Evolutionary conservation across 148 eudicot genomes (phyloP).

Genomic region (Heliosperma pusillum): DNA sequence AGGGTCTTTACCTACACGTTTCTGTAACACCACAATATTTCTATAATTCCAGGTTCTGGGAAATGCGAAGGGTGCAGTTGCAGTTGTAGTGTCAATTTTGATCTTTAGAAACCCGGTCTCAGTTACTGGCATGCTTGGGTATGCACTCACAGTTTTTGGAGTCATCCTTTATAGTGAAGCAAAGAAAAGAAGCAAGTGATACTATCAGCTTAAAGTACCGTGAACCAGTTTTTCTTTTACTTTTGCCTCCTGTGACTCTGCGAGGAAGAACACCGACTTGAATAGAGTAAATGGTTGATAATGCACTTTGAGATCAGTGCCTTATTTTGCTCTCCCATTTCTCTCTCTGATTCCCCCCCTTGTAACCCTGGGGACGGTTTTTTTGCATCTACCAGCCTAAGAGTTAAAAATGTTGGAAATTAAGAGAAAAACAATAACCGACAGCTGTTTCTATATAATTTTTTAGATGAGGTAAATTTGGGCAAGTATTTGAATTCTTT

Average conservation of each 20-base stretch:
- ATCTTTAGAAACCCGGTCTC: slow-evolving; percentile 86
- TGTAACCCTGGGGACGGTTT: slow-evolving; percentile 24
- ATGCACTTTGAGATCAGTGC: neutral
- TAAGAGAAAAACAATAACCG: slow-evolving; percentile 18
- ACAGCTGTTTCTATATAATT: slow-evolving; percentile 10
- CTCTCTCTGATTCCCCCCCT: neutral
- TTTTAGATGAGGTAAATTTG: too few species aligned
- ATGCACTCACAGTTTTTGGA: slow-evolving; percentile 71
- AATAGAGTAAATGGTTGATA: slow-evolving; percentile 10
- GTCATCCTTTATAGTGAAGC: slow-evolving; percentile 84
- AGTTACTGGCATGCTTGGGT: slow-evolving; percentile 88
- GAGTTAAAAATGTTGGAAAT: slow-evolving; percentile 14
- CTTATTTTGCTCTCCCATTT: neutral
- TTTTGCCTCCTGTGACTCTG: neutral
- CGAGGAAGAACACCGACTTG: too few species aligned
- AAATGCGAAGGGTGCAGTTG: slow-evolving; percentile 93
- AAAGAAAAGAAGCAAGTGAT: slow-evolving; percentile 77
- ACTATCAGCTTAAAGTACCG: neutral
- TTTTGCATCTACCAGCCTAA: slow-evolving; percentile 27
- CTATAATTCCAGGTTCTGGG: slow-evolving; percentile 63
- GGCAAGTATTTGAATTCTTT: too few species aligned
- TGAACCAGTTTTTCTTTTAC: slow-evolving; percentile 15
- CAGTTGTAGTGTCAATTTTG: slow-evolving; percentile 82
- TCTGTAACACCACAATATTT: slow-evolving; percentile 5
- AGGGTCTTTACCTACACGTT: neutral